Evolutionary conservation across 2,329 filamentous ascomycete genomes (phyloP), one percentile per base, ranked within the genome.

Genomic region (Dothidotthia symphoricarpi): DNA sequence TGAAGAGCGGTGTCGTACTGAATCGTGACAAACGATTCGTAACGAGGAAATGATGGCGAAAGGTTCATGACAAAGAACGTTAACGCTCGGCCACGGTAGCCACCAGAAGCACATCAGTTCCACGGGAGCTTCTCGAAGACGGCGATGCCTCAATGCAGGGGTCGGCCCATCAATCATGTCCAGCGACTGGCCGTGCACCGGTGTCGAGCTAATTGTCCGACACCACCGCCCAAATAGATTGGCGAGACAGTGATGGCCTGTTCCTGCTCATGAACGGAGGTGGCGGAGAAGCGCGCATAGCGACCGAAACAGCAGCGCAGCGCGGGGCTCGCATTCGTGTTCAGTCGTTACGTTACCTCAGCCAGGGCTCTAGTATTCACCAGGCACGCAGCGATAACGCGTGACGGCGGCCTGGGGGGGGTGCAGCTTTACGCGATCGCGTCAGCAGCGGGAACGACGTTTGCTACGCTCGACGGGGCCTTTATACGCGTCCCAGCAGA

Each of bases 111-210:
- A 42, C 55, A 55, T 61, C 53, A 52, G 49, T 62, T 65, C 58
- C 43, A 59, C 36, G 39, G 51, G 44, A 43, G 24, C 53, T 63
- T 64, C 61, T 61, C 55, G 61, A 64, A 64, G 49, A 38, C 39
- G 24, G 36, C 37, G 33, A 41, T 37, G 46, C 41, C 31, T 37
- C 44, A 34, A 43, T 36, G 39, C 38, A 43, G 48, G 45, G 45
- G 46, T 9, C 9, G 9, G 19, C 19, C 19, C 19, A 22, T 22
- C 19, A 22, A 22, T 22, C 19, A 22, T 22, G 19, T 22, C 19
- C 19, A 22, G 5, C 19, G 19, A 22, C 19, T 22, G 19, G 19
- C n/a, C n/a, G n/a, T n/a, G n/a, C n/a, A n/a, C n/a, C n/a, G n/a
- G n/a, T n/a, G n/a, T n/a, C n/a, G n/a, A n/a, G n/a, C 19, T 6